A percentile compares a stretch with the other conserved stretches of the same genome.
Evolutionary conservation across 139 green algal genomes (phyloP).

Genomic region (Eudorina sp.): DNA sequence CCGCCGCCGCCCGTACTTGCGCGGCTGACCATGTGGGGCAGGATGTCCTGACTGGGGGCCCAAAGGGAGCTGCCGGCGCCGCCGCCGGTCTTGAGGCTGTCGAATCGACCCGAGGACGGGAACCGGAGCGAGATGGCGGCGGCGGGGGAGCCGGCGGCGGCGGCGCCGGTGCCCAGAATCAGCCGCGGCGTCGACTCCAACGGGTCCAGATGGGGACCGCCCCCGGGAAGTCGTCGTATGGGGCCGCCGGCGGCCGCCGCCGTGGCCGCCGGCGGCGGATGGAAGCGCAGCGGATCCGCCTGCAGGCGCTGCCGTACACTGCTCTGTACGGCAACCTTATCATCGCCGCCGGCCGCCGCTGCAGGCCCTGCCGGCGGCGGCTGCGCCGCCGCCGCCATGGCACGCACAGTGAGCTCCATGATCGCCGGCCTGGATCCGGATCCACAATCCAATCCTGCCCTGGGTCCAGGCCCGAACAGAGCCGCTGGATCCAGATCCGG

Average conservation of each 20-base stretch:
- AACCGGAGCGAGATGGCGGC: neutral
- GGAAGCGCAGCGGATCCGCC: constrained; percentile 24
- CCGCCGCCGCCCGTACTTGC: neutral
- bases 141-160: neutral
- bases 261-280: neutral
- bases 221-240: neutral
- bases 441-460: neutral
- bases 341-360: too few species aligned
- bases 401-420: constrained; percentile 20
- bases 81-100: neutral
- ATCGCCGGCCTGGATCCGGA: neutral
- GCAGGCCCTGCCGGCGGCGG: too few species aligned
- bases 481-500: neutral
- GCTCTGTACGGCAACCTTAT: neutral
- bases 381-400: neutral
- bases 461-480: neutral
- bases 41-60: constrained; percentile 3
- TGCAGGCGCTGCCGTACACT: constrained; percentile 34
- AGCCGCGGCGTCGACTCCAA: constrained; percentile 17
- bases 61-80: neutral
- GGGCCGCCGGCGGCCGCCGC: neutral
- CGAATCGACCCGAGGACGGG: neutral
- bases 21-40: neutral
- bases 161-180: neutral
- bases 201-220: neutral